Evolutionary conservation across 768 basidiomycete species (phyloP), one percentile per base, ranked within the genome.

Genomic region (Naematelia encephala): DNA sequence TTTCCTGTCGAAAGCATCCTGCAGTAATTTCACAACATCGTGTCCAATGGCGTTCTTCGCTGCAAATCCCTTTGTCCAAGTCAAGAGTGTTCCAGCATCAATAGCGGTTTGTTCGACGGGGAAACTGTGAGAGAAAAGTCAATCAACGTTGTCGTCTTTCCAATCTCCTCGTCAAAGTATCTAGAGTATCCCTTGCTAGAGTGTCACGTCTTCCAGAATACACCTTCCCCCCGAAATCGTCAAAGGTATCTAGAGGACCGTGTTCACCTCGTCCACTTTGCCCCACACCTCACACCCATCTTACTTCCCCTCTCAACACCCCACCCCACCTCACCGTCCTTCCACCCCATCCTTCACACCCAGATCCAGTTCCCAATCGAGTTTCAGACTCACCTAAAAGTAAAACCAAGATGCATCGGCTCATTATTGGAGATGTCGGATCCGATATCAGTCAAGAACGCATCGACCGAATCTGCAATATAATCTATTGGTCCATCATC

Each of bases 21-120:
- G 93, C 11, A 97, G 81, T 23, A 97, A 82, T 68, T 86, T 83
- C 42, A 96, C 91, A 26, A 96, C 85, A 71, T 97, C 93, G 67
- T 91, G 82, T 43, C 91, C 91, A 49, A 91, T 78, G 0, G 91
- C 91, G 69, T 91, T 89, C 75, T 86, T 90, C 13, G 90, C 91
- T n/a, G 87, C 78, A 77, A 96, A 97, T 2, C 93, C 96, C 78
- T 97, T 94, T 2, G 90, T 97, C 79, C 79, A 80, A 23, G 89
- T 94, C 30, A 98, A 80, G 61, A 99, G 87, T 60, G 86, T 89
- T 0, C 96, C 96, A 22, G 86, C 85, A 67, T 87, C 87, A 22
- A 98, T 82, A 0, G 96, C 92, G 0, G 90, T 91, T 75, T 99
- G 96, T 69, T 96, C 91, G 26, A 98, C 96, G 1, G 96, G 96